These are phyloP conservation scores for Suaeda aralocaspica DNA, from an alignment of 148 eudicot genomes.

Conservation along the genomic window DNA sequence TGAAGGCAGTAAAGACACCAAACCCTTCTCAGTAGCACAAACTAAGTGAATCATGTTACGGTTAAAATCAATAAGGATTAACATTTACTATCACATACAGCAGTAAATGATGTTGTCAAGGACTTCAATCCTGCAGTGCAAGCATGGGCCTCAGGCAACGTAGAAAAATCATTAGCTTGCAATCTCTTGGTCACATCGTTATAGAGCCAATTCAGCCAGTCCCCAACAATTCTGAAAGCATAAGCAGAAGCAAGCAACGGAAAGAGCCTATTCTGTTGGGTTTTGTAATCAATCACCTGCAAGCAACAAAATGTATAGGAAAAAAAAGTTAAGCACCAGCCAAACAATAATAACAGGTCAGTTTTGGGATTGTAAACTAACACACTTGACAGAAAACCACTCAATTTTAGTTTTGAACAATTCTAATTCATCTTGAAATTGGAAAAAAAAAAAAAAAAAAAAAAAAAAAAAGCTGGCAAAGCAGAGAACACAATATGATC, in stretches of 20 bases:
- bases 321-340: not conserved
- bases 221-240: constrained; percentile 92
- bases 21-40: not conserved
- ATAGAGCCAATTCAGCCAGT: constrained; percentile 95
- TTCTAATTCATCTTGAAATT: not conserved
- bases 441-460: too few relatives aligned
- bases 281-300: constrained; percentile 94
- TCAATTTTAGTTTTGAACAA: not conserved
- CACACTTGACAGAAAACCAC: not conserved
- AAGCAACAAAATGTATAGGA: constrained; percentile 8
- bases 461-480: too few relatives aligned
- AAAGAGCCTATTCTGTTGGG: constrained; percentile 95
- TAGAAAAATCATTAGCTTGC: constrained; percentile 80
- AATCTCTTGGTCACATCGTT: constrained; percentile 78
- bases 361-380: not conserved
- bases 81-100: constrained; percentile 48
- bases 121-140: constrained; percentile 98
- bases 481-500: too few relatives aligned
- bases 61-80: not conserved
- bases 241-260: constrained; percentile 97
- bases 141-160: constrained; percentile 97
- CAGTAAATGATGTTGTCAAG: constrained; percentile 81
- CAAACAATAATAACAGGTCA: not conserved
- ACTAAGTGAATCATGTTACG: not conserved
- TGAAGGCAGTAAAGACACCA: not conserved